A percentile compares a stretch with the other conserved stretches of the same genome.
Evolutionary conservation across 1,284 basidiomycete species (phyloP).

Genomic region (Boletus semigastroideus): DNA sequence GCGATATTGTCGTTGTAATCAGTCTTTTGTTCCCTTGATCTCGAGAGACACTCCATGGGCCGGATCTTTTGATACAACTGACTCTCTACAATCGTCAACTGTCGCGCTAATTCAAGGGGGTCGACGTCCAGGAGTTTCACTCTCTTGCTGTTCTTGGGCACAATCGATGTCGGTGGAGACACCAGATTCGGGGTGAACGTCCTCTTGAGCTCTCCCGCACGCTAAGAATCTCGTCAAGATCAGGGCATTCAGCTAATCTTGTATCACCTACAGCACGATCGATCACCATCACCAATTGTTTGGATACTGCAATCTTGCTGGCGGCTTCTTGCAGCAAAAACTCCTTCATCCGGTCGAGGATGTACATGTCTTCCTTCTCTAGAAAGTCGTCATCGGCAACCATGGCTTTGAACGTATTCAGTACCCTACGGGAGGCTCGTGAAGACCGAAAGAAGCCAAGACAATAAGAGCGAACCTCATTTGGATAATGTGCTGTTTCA

Average conservation of each 20-base stretch:
- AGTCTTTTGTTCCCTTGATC: slow-evolving; percentile 72
- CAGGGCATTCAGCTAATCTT: slow-evolving; percentile 13
- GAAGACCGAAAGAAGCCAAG: not conserved
- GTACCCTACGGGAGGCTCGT: slow-evolving; percentile 50
- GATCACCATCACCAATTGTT: slow-evolving; percentile 70
- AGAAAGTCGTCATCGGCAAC: slow-evolving; percentile 77
- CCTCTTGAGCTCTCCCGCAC: slow-evolving; percentile 53
- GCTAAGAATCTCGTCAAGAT: slow-evolving; percentile 38
- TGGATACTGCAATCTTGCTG: slow-evolving; percentile 62
- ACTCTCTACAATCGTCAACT: slow-evolving; percentile 93
- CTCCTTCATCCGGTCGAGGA: slow-evolving; percentile 75
- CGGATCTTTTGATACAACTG: slow-evolving; percentile 86
- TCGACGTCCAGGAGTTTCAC: slow-evolving; percentile 88
- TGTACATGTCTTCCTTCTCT: slow-evolving; percentile 78
- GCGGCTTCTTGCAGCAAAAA: slow-evolving; percentile 74
- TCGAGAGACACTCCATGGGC: slow-evolving; percentile 88
- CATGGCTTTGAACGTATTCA: slow-evolving; percentile 84
- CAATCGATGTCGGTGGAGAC: slow-evolving; percentile 71
- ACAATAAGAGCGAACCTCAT: slow-evolving; percentile 60
- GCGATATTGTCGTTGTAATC: slow-evolving; percentile 84
- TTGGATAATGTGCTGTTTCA: slow-evolving; percentile 89
- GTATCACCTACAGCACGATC: slow-evolving; percentile 67
- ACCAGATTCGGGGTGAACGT: slow-evolving; percentile 50
- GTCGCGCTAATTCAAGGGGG: slow-evolving; percentile 88
- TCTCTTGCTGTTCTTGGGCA: slow-evolving; percentile 75